phyloP scores from a whole-genome alignment of 1,139 yeast species.

The Kodamaea derodonti region DNA sequence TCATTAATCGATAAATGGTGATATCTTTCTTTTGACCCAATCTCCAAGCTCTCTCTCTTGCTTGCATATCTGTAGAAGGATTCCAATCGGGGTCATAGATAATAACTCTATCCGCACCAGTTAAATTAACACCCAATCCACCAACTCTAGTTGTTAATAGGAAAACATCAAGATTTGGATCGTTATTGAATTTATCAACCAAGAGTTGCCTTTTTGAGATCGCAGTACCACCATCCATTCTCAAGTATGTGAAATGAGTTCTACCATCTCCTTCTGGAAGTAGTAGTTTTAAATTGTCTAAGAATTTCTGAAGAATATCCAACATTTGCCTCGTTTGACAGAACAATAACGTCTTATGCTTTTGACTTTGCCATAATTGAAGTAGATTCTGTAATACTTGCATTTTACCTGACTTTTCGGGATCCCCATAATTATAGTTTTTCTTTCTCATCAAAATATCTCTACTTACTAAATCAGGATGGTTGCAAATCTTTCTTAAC shows the following conservation, averaged over 20 bases:
- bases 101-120: conserved; percentile 93
- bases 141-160: conserved; percentile 92
- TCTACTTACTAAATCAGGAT: conserved; percentile 80
- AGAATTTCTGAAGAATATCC: conserved; percentile 70
- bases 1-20: conserved; percentile 87
- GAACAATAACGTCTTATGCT: conserved; percentile 76
- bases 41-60: conserved; percentile 96
- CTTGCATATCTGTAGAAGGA: conserved; percentile 96
- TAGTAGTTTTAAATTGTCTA: conserved; percentile 36
- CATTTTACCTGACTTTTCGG: conserved; percentile 80
- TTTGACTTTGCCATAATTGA: conserved; percentile 71
- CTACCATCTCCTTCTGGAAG: conserved; percentile 18
- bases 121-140: conserved; percentile 88
- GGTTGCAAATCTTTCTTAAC: conserved; percentile 88
- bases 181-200: conserved; percentile 76
- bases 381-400: conserved; percentile 79
- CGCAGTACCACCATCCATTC: conserved; percentile 96
- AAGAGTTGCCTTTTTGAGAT: conserved; percentile 70
- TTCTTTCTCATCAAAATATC: conserved; percentile 40
- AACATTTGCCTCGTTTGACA: conserved; percentile 95
- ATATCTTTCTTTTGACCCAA: conserved; percentile 93
- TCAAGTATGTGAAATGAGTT: conserved; percentile 44
- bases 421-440: conserved; percentile 57
- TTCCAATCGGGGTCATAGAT: conserved; percentile 98
- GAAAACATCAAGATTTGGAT: conserved; percentile 58